Conservation (phyloP, 2,329 filamentous ascomycete species). For the Exophiala spinifera region DNA sequence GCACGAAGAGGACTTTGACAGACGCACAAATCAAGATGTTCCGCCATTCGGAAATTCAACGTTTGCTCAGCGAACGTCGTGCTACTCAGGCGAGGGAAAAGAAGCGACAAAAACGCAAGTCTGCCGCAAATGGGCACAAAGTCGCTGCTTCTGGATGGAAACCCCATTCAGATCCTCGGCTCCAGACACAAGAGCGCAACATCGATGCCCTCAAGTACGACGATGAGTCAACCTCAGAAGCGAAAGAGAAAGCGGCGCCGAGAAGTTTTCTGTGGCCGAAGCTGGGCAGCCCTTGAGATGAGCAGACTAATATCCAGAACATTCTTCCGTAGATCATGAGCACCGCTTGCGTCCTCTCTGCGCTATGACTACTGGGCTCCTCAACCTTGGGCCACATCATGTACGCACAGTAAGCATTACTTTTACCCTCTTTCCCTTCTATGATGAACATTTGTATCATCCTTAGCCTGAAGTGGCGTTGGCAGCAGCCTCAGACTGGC, state of each 20-base stretch:
- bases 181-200: background rate
- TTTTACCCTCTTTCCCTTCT: slow-evolving; percentile 25
- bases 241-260: background rate
- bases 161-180: slow-evolving; percentile 14
- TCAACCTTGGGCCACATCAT: background rate
- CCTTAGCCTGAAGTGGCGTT: slow-evolving; percentile 74
- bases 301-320: background rate
- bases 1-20: slow-evolving; percentile 82
- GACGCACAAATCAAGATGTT: slow-evolving; percentile 90
- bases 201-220: slow-evolving; percentile 22
- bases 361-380: background rate
- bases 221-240: slow-evolving; percentile 10
- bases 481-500: slow-evolving; percentile 24
- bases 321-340: background rate
- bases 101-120: slow-evolving; percentile 6
- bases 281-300: slow-evolving; percentile 2
- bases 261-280: slow-evolving; percentile 27
- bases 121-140: background rate
- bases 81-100: slow-evolving; percentile 16
- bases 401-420: slow-evolving; percentile 5
- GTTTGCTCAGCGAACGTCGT: slow-evolving; percentile 57
- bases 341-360: background rate
- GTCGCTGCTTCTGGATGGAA: background rate
- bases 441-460: slow-evolving; percentile 96
- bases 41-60: slow-evolving; percentile 79